Conservation (phyloP, 1,139 yeast species). For the Ogataea hybrid region DNA sequence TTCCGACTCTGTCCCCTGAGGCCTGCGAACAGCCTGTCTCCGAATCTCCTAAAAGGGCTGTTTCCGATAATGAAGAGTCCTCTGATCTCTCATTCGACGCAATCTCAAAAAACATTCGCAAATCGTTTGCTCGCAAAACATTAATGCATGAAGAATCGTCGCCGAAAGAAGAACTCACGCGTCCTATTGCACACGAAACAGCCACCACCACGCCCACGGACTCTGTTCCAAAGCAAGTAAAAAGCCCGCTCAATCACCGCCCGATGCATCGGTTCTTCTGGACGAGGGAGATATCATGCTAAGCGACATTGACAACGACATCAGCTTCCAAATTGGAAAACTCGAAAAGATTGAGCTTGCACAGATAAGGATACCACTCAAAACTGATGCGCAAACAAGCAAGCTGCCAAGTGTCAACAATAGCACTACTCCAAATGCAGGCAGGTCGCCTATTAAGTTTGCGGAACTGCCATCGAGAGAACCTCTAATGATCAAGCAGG, state of each 20-base stretch:
- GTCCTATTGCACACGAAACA: slow-evolving; percentile 15
- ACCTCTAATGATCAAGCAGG: slow-evolving; percentile 38
- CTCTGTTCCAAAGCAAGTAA: slow-evolving; percentile 20
- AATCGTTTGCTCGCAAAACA: slow-evolving; percentile 29
- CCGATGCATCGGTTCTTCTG: slow-evolving; percentile 14
- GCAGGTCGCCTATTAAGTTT: slow-evolving; percentile 36
- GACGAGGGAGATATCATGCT: slow-evolving; percentile 22
- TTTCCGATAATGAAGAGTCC: slow-evolving; percentile 1
- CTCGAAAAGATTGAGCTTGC: slow-evolving; percentile 30
- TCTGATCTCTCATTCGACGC: slow-evolving; percentile 30
- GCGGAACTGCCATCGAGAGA: slow-evolving; percentile 44
- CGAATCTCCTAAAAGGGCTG: neutral
- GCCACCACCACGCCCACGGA: slow-evolving; percentile 25
- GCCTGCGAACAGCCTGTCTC: neutral
- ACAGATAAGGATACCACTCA: slow-evolving; percentile 24
- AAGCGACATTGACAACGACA: slow-evolving; percentile 25
- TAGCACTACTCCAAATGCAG: slow-evolving; percentile 22
- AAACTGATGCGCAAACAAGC: slow-evolving; percentile 11
- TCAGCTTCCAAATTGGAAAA: slow-evolving; percentile 25
- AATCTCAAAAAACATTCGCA: slow-evolving; percentile 30
- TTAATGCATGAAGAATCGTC: slow-evolving; percentile 9
- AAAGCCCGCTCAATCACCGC: slow-evolving; percentile 7
- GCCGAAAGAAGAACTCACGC: slow-evolving; percentile 3
- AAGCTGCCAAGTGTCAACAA: slow-evolving; percentile 15
- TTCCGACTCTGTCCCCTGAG: neutral